Evolutionary conservation across 2,329 filamentous ascomycete genomes (phyloP), one percentile per base, ranked within the genome.

Genomic region (Ophiostoma sp.): DNA sequence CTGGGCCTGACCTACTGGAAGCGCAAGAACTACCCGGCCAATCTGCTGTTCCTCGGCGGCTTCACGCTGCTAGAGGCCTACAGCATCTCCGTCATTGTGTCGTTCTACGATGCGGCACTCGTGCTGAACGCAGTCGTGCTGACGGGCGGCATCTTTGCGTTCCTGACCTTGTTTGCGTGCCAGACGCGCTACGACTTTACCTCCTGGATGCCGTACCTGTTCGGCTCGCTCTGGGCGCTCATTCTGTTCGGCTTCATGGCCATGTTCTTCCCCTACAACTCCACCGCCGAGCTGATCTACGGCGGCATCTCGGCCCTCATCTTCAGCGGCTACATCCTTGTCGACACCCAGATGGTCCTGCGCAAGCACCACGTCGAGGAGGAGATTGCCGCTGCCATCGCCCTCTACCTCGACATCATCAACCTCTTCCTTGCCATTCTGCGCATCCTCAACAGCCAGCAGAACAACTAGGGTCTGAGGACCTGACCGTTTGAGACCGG

Each of bases 111-210:
- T 70, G 87, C 88, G 27, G 82, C 83, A 66, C 89, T 98, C 75
- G 95, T 99, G 36, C 84, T 99, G 64, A 89, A 97, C 79, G 95
- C 95, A 16, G 89, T 97, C 45, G 80, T 97, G 72, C 87, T 99
- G 69, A 99, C 95, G 66, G 89, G 88, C 16, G 90, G 89, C 66
- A 91, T 93, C 76, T 93, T 94, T 76, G 82, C 92, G 74, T 87
- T 91, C 75, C 85, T 93, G 66, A 92, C 89, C 1, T 79, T 93
- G 62, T 98, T 99, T 78, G 95, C 95, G 65, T 97, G 93, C 85
- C 95, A 99, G 82, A 91, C 91, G 72, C 96, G 96, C 78, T 99
- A 99, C 77, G 95, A 99, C 82, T 99, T 99, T 78, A 98, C 94
- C 1, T 89, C 87, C 72, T 99, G 95, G 94, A 91, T 94, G 83